Base-by-base conservation (phyloP, 2,329 filamentous ascomycete genomes). In the Cryphonectria nitschkei region DNA sequence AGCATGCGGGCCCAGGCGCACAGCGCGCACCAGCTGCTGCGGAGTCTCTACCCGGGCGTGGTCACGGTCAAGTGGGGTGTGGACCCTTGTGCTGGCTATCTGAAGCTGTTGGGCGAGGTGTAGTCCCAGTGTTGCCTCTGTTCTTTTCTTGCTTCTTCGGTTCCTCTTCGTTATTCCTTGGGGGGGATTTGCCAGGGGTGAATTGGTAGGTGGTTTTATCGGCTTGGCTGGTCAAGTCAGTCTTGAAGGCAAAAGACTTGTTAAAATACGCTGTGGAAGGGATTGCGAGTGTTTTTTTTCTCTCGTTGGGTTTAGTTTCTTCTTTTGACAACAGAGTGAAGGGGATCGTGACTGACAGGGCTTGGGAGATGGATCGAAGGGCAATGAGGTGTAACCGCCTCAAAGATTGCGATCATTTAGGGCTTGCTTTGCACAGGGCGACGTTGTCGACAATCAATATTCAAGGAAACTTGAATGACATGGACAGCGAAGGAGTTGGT, bases 1-100 rank as follows among this genome's bases (percentile, higher is more conserved):
- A 71, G 68, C 26, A 61, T 60, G 32, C 58, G 69, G 1, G 63
- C 67, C 3, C 71, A 73, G 71, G 71, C 71, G 4, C 46, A 22
- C 0, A 29, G 63, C 13, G 71, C 71, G 0, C n/a, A 46, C n/a
- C 22, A 52, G 19, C 32, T 60, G 3, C 50, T 72, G 39, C 9
- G 8, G 8, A 11, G 11, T 1, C 6, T 50, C 22, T 62, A 56
- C 14, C 65, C 61, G 0, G 41, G 52, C 3, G 29, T 62, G 1
- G 58, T 69, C 2, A 16, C 1, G 2, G 63, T 50, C 19, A 14
- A 7, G 9, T 73, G 50, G 26, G 50, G 16, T 2, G 6, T 19
- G 1, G 71, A 73, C 14, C 71, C 71, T 9, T 73, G 71, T 34
- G 70, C 62, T 29, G 52, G 26, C 11, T 64, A 68, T 6, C 1